Conservation (phyloP, 78 protist genomes). For the Dictyostelium firmibasis region DNA sequence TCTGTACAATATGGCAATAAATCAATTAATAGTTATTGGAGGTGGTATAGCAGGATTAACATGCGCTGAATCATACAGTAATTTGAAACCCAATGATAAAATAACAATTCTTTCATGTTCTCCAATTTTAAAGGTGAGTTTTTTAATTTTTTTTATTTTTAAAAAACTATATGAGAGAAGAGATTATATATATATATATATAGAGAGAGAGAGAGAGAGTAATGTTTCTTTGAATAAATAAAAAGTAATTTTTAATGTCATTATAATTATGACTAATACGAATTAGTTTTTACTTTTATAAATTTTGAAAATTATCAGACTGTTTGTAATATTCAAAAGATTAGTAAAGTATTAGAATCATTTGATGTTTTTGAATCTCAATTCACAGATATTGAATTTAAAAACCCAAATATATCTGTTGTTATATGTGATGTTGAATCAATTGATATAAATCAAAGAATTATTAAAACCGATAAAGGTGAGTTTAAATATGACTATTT, state of each 20-base stretch:
- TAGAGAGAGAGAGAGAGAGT: neutral
- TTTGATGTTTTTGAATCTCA: slow-evolving; percentile 47
- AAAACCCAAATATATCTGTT: neutral
- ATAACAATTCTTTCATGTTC: slow-evolving; percentile 47
- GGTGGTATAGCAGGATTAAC: slow-evolving; percentile 83
- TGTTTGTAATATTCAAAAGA: slow-evolving; percentile 36
- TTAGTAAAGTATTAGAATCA: slow-evolving; percentile 58
- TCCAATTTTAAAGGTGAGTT: slow-evolving; percentile 48
- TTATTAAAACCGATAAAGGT: neutral
- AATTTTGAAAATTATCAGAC: too few relatives aligned
- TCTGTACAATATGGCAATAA: neutral
- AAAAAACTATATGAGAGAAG: too few relatives aligned
- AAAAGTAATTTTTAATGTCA: too few relatives aligned
- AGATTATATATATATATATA: too few relatives aligned
- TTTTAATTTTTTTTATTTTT: neutral
- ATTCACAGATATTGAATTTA: slow-evolving; percentile 17
- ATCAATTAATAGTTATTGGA: slow-evolving; percentile 55
- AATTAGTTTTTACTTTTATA: too few relatives aligned
- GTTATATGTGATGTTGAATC: neutral
- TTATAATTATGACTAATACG: too few relatives aligned
- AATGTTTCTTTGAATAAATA: too few relatives aligned
- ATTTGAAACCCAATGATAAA: slow-evolving; percentile 47
- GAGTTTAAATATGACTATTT: slow-evolving; percentile 6
- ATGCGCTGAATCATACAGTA: slow-evolving; percentile 59
- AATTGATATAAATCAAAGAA: neutral